Base-by-base conservation (phyloP, 805 yeast genomes). In the Cyberlindnera xishuangbannaensis region DNA sequence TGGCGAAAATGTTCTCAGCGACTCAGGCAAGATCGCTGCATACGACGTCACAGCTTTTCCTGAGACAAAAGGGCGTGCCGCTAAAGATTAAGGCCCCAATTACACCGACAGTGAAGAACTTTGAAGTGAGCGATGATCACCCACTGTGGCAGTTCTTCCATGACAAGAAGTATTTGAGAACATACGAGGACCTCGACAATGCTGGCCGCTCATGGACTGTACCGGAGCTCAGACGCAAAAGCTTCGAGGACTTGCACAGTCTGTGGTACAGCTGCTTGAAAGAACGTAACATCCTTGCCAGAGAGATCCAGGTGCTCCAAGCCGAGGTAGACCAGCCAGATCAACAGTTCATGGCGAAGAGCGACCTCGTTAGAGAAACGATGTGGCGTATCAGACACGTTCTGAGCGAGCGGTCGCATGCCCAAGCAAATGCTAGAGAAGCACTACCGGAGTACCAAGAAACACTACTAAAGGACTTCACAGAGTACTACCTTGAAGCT, bases 111-210 rank as follows among this genome's bases (percentile, higher is more conserved):
- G 78, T 73, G 34, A 66, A 70, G 43, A 84, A 84, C 57, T 68
- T 88, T 34, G 69, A 69, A 39, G 83, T 83, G 21, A 71, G 76
- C 11, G 90, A 81, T 5, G 83, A 82, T 55, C 98, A 92, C 60
- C 98, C 97, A 19, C 67, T 92, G 43, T 92, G 96, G 95, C 88
- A 83, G 49, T 92, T 92, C 56, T 92, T 90, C 64, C 56, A 64
- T 30, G 71, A 83, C 25, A 67, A 77, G 37, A 66, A 70, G 48
- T 75, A 78, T 39, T 61, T 83, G 39, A 72, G 97, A 47, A 55
- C 65, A 2, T 59, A 70, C 3, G 73, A 67, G 2, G 83, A 78
- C 15, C 50, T 76, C 18, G 64, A 71, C 31, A 53, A 58, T 18
- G 61, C 65, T 8, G 78, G 92, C 12, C 71, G 95, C 48, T 64